Conservation (phyloP, 306 rosid genomes). For the Hylodesmum podocarpum region DNA sequence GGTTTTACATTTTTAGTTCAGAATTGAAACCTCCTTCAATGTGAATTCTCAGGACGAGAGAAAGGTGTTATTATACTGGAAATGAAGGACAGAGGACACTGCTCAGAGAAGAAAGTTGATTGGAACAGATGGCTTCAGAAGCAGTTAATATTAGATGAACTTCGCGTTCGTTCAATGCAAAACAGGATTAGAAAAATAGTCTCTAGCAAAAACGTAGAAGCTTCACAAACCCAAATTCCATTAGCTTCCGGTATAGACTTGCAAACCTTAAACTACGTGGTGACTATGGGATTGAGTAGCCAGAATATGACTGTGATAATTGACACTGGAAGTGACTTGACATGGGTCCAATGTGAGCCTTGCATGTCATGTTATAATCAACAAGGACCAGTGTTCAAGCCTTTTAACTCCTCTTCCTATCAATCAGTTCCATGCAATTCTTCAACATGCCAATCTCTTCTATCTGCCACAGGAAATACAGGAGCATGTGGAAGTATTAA, state of each 20-base stretch:
- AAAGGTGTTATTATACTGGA: constrained; percentile 67
- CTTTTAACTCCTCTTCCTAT: constrained; percentile 63
- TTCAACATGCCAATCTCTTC: constrained; percentile 54
- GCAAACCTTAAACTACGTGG: constrained; percentile 74
- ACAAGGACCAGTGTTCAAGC: constrained; percentile 67
- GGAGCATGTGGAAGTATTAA: constrained; percentile 37
- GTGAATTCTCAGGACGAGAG: constrained; percentile 49
- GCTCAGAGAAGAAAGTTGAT: constrained; percentile 48
- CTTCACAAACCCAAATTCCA: constrained; percentile 64
- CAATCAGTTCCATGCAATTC: constrained; percentile 60
- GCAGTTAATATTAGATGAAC: constrained; percentile 47
- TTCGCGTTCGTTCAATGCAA: constrained; percentile 54
- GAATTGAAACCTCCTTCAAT: constrained; percentile 8
- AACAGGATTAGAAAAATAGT: constrained; percentile 32
- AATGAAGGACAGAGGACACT: constrained; percentile 65
- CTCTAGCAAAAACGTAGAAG: constrained; percentile 21
- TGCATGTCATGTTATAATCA: constrained; percentile 75
- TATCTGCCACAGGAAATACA: constrained; percentile 48
- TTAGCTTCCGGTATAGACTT: constrained; percentile 61
- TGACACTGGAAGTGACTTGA: constrained; percentile 90
- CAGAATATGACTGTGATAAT: constrained; percentile 69
- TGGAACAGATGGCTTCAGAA: constrained; percentile 45
- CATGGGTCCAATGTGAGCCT: constrained; percentile 88
- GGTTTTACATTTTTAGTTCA: not conserved
- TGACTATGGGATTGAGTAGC: constrained; percentile 56